Evolutionary conservation across 73 alveolate genomes (phyloP), one percentile per base, ranked within the genome.

Genomic region (Stentor coeruleus): DNA sequence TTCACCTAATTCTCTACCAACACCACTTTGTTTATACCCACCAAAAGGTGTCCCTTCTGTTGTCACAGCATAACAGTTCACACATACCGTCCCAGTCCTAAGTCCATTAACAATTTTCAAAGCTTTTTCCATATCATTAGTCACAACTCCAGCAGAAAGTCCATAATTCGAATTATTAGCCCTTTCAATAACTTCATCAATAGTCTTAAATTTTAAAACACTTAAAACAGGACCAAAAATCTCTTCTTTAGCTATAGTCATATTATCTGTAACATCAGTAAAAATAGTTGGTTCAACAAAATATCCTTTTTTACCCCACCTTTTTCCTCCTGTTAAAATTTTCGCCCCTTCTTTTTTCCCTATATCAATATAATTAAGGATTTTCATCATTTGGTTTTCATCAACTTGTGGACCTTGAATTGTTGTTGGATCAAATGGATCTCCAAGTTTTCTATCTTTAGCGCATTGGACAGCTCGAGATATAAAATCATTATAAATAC

Each of bases 131-230:
- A 92, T 74, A 77, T 90, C 81, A 58, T 85, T 55, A 28, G 98
- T 94, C 81, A 90, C 82, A 33, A 94, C 92, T 31, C 92, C 98
- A 39, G 97, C 98, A 31, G 94, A 98, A 39, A 95, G 90, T 35
- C 99, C 99, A 86, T 95, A 95, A 40, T 87, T 72, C 58, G 97
- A 76, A 31, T 87, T 94, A 87, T 95, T 95, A n/a, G 99, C 98
- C 86, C 96, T 86, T 35, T 76, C 90, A 59, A 95, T 91, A 0
- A 92, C 98, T 83, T 95, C 99, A 75, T 95, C 99, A 38, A 90
- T 82, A 83, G 90, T 87, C 77, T 86, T 88, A 93, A 90, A 92
- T 80, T 93, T 95, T 35, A 93, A 79, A 66, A 95, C 89, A 1
- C 84, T 81, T 86, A 93, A 88, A 74, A 95, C 99, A 31, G 99